Conservation (phyloP, 1,284 basidiomycete genomes). For the Stygiomarasmius scandens region DNA sequence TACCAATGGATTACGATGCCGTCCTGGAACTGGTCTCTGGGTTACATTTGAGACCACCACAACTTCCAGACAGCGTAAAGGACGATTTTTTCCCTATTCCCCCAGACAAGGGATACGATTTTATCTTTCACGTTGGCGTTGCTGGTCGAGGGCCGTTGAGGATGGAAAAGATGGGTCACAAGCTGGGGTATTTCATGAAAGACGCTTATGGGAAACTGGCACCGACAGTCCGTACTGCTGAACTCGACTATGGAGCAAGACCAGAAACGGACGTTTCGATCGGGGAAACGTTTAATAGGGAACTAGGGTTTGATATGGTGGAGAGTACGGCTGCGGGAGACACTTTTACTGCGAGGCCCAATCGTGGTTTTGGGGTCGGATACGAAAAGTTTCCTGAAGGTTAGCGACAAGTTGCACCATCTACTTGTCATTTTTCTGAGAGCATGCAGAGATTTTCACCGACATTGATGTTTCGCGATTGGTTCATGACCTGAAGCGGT, state of each 20-base stretch:
- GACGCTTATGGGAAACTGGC: constrained; percentile 54
- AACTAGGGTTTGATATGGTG: constrained; percentile 23
- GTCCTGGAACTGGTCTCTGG: constrained; percentile 60
- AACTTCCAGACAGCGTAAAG: constrained; percentile 43
- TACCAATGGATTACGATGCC: constrained; percentile 66
- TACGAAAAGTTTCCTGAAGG: constrained; percentile 44
- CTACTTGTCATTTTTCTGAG: not conserved
- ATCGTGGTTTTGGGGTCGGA: constrained; percentile 39
- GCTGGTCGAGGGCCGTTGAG: constrained; percentile 66
- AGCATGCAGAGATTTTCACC: constrained; percentile 37
- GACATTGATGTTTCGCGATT: constrained; percentile 47
- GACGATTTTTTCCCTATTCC: constrained; percentile 40
- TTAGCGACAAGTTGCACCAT: not conserved
- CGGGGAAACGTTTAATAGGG: constrained; percentile 1
- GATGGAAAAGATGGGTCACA: constrained; percentile 70
- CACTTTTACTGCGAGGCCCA: constrained; percentile 19
- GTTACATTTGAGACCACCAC: constrained; percentile 64
- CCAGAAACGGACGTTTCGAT: constrained; percentile 7
- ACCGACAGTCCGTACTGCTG: constrained; percentile 11
- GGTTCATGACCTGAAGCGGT: constrained; percentile 59
- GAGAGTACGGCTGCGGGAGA: constrained; percentile 22
- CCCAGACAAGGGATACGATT: constrained; percentile 67
- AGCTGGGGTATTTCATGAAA: constrained; percentile 71
- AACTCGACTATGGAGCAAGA: constrained; percentile 4
- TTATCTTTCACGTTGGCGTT: constrained; percentile 73